These are phyloP conservation scores for Penicillium alfredii DNA, from an alignment of 495 filamentous ascomycete species.

Conservation along the genomic window DNA sequence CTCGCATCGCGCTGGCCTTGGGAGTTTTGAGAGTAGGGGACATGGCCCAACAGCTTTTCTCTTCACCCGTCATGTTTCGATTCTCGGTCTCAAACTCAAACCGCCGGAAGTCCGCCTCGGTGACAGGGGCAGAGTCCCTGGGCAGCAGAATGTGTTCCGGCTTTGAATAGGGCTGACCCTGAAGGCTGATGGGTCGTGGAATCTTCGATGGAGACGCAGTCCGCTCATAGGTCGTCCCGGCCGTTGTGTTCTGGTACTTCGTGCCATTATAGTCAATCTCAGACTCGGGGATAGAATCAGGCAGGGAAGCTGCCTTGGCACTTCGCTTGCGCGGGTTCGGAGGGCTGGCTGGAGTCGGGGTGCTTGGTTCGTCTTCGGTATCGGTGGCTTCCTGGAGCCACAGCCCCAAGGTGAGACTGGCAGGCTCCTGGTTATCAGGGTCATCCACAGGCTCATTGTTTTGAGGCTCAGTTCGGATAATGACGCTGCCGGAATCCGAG, in stretches of 20 bases:
- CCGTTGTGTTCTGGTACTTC: background rate
- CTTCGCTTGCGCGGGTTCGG: slow-evolving; percentile 19
- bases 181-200: slow-evolving; percentile 5
- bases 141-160: background rate
- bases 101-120: background rate
- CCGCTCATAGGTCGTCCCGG: too few species aligned
- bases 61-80: too few species aligned
- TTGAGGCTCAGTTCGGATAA: too few species aligned
- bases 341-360: background rate
- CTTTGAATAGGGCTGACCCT: background rate
- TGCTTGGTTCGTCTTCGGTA: background rate
- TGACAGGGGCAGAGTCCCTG: background rate
- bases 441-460: too few species aligned
- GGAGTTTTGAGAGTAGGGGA: background rate
- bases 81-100: too few species aligned
- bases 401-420: too few species aligned
- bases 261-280: background rate
- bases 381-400: too few species aligned
- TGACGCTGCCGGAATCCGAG: too few species aligned
- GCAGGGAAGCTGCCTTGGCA: slow-evolving; percentile 22
- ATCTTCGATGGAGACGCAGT: slow-evolving; percentile 2
- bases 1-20: background rate
- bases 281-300: slow-evolving; percentile 17
- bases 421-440: too few species aligned
- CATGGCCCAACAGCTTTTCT: too few species aligned